A percentile compares a stretch with the other conserved stretches of the same genome.
phyloP scores from a whole-genome alignment of 768 basidiomycete genomes.

The Pisolithus microcarpus region DNA sequence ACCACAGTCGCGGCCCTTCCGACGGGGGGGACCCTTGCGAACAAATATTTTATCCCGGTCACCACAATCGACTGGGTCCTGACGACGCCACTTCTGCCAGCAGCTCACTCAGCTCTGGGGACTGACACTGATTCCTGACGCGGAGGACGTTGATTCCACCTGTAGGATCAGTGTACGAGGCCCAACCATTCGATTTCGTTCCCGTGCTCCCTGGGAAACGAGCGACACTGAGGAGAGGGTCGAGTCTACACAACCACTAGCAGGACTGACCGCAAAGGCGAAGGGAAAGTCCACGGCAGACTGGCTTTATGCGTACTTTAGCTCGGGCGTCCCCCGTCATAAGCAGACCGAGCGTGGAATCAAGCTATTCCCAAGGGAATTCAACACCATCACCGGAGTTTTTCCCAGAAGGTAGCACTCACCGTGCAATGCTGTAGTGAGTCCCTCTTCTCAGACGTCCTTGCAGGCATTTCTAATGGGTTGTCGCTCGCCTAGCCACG shows the following conservation, averaged over 20 bases:
- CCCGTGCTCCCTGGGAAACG: conserved; percentile 75
- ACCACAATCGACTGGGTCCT: conserved; percentile 46
- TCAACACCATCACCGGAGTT: conserved; percentile 57
- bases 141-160: conserved; percentile 38
- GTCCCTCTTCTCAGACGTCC: conserved; percentile 1
- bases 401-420: conserved; percentile 42
- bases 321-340: conserved; percentile 37
- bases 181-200: conserved; percentile 79
- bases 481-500: conserved; percentile 51
- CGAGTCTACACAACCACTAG: conserved; percentile 34
- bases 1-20: too few relatives aligned
- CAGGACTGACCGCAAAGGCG: conserved; percentile 24
- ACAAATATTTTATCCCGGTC: conserved; percentile 29
- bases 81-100: conserved; percentile 37
- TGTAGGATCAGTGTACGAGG: conserved; percentile 65
- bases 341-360: conserved; percentile 60
- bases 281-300: conserved; percentile 28
- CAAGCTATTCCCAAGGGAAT: conserved; percentile 43
- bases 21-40: conserved; percentile 13
- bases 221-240: conserved; percentile 43
- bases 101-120: conserved; percentile 26
- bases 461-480: conserved; percentile 1
- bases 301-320: conserved; percentile 38
- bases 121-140: conserved; percentile 30
- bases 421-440: conserved; percentile 56